These are phyloP conservation scores for Carallia pectinifolia DNA, from an alignment of 345 rosid species.

Conservation along the genomic window DNA sequence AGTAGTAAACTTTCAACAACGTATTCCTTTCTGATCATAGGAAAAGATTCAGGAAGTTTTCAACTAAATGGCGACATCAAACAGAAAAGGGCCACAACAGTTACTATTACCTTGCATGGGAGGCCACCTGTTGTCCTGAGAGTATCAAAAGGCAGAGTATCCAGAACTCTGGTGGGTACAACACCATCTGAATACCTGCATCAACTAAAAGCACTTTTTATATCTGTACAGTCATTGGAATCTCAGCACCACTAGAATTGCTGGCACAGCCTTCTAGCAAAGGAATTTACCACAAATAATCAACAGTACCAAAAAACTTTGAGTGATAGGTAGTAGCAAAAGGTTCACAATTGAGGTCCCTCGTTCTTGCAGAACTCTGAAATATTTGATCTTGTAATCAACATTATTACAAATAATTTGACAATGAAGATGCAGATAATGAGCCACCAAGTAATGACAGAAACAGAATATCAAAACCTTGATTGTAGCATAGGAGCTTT, in stretches of 20 bases:
- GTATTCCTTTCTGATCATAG: too few relatives aligned
- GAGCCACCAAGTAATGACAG: background rate
- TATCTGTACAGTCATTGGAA: background rate
- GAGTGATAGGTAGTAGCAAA: constrained; percentile 78
- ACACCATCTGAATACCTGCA: constrained; percentile 67
- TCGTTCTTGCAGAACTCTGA: constrained; percentile 55
- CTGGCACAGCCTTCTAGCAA: background rate
- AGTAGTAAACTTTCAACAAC: too few relatives aligned
- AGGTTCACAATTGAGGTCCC: constrained; percentile 65
- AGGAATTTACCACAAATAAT: constrained; percentile 70
- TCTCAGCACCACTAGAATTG: background rate
- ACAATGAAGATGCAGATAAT: background rate
- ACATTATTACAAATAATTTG: background rate
- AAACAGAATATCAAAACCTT: constrained; percentile 34
- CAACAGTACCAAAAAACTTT: constrained; percentile 86
- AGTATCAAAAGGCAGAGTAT: constrained; percentile 60
- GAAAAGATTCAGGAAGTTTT: too few relatives aligned
- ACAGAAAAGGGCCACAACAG: background rate
- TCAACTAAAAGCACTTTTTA: constrained; percentile 9
- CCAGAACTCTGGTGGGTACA: constrained; percentile 60
- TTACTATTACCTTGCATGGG: constrained; percentile 58
- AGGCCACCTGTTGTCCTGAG: constrained; percentile 65
- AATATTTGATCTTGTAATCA: constrained; percentile 3
- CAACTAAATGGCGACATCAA: too few relatives aligned
- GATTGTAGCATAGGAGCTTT: constrained; percentile 62